Evolutionary conservation across 257 asterid species (phyloP).

Genomic region (Buddleja alternifolia): DNA sequence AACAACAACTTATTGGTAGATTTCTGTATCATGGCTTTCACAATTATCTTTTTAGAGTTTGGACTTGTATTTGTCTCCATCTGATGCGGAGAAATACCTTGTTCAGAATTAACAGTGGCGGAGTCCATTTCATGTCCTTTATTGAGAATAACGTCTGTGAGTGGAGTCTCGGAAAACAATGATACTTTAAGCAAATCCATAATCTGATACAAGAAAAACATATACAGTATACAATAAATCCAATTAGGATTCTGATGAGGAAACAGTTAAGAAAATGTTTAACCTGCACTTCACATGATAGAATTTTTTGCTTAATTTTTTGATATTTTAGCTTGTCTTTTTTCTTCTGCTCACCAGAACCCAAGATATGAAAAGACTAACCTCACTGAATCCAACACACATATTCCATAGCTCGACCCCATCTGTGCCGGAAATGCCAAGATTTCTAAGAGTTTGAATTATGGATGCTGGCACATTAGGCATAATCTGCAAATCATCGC

Average conservation of each 20-base stretch:
- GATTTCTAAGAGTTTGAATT: neutral
- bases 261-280: no score
- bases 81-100: neutral
- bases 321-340: no score
- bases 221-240: neutral
- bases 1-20: slow-evolving; percentile 26
- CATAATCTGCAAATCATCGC: no score
- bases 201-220: neutral
- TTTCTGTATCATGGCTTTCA: slow-evolving; percentile 23
- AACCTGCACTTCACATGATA: no score
- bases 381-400: neutral
- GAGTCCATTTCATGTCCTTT: no score
- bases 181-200: neutral
- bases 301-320: no score
- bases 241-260: no score
- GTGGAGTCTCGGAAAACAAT: neutral
- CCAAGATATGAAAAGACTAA: neutral
- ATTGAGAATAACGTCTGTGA: neutral
- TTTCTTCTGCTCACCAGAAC: no score
- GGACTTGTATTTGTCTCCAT: neutral
- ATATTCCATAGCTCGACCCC: neutral
- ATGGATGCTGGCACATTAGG: neutral
- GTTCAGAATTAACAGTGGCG: no score
- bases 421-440: neutral
- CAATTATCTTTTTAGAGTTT: neutral